These are phyloP conservation scores for Escovopsis weberi DNA, from an alignment of 2,329 filamentous ascomycete species.

Conservation along the genomic window DNA sequence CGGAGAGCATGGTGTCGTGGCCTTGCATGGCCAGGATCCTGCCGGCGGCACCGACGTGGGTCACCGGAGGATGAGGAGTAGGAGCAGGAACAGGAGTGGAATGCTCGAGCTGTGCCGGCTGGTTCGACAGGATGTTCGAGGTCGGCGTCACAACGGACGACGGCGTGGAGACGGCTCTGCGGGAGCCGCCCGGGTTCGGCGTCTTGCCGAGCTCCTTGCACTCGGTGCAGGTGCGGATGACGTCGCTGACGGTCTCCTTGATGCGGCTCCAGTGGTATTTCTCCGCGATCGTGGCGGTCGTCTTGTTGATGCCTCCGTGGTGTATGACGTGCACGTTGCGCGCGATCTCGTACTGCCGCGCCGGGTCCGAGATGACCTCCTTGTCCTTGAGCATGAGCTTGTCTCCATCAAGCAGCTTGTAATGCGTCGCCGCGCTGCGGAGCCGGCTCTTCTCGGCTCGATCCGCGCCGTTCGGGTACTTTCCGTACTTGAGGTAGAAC, in stretches of 20 bases:
- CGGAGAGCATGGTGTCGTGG: slow-evolving; percentile 13
- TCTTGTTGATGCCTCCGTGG: slow-evolving; percentile 96
- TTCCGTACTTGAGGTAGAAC: slow-evolving; percentile 87
- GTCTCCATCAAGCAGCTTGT: slow-evolving; percentile 66
- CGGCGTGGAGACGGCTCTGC: slow-evolving; percentile 3
- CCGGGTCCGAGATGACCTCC: slow-evolving; percentile 84
- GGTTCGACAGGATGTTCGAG: background rate
- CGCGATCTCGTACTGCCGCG: slow-evolving; percentile 82
- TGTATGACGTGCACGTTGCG: slow-evolving; percentile 56
- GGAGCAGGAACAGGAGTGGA: too few relatives aligned
- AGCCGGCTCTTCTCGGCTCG: slow-evolving; percentile 91
- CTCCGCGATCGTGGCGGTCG: slow-evolving; percentile 83
- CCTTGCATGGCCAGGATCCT: slow-evolving; percentile 17
- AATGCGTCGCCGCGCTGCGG: slow-evolving; percentile 85
- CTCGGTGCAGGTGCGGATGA: slow-evolving; percentile 80
- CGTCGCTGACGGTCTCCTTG: slow-evolving; percentile 90
- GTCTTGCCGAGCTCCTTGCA: slow-evolving; percentile 69
- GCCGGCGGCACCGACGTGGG: slow-evolving; percentile 5
- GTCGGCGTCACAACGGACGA: background rate
- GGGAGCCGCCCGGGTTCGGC: slow-evolving; percentile 16
- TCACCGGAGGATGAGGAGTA: background rate
- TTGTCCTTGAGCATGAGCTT: slow-evolving; percentile 96
- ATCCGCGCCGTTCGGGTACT: slow-evolving; percentile 87
- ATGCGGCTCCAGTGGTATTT: slow-evolving; percentile 96
- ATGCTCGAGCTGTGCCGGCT: too few relatives aligned